Evolutionary conservation across 78 protist genomes (phyloP), one percentile per base, ranked within the genome.

Genomic region (Dictyostelium citrinum): DNA sequence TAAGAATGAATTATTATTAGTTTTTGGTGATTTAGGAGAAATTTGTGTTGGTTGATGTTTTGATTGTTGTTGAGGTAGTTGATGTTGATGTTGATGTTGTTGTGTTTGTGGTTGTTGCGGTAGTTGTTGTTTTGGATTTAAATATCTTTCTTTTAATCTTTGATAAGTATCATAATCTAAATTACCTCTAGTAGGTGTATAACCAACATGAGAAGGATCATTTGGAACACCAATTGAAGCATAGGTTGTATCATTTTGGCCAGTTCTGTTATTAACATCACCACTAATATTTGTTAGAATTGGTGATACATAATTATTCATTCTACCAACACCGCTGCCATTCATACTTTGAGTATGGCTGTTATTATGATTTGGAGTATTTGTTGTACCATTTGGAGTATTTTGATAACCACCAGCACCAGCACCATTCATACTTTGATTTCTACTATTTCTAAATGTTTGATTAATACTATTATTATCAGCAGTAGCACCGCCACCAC

Each of bases 121-220:
- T 16, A 8, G 31, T 86, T 35, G 79, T 39, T 35, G 43, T 75
- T 20, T 35, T 41, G 81, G 81, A 22, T 83, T 76, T 46, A 79
- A 58, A 41, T n/a, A 74, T 74, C 31, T 74, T 6, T 78, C 67
- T 29, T 24, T 46, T 46, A 78, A 29, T 27, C 67, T 41, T 46
- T 46, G n/a, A 78, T 78, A 78, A 10, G 83, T 46, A 9, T 78
- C 67, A 78, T 9, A 27, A 46, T 20, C 35, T 29, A 78, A 46
- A 46, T 58, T 33, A 31, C 46, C 60, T 61, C 64, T 82, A 24
- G 49, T 33, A 3, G 90, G 90, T 31, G 90, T 68, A 24, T 33
- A 61, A 5, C 43, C 71, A 27, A 82, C 60, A 14, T 51, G 78
- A n/a, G 90, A 68, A 7, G 35, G n/a, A 2, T 82, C 22, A 20